Conservation (phyloP, 2,329 filamentous ascomycete genomes). For the Myotisia sp. region DNA sequence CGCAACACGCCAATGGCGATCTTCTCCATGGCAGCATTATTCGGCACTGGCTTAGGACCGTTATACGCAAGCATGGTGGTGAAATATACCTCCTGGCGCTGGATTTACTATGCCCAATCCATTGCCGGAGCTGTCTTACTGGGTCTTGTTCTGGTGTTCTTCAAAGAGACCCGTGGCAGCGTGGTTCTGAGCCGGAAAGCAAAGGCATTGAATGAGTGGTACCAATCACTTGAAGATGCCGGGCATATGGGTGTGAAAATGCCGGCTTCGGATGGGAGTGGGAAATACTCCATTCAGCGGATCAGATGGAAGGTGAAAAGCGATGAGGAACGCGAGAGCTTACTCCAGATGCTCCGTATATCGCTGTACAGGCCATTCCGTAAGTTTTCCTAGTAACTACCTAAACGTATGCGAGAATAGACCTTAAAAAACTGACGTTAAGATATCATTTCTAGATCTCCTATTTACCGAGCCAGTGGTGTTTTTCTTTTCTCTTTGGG, state of each 20-base stretch:
- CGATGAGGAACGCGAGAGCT: constrained; percentile 58
- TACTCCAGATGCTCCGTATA: constrained; percentile 55
- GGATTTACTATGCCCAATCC: constrained; percentile 78
- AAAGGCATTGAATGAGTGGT: constrained; percentile 59
- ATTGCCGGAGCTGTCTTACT: constrained; percentile 54
- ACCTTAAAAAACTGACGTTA: not conserved
- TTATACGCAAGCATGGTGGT: constrained; percentile 57
- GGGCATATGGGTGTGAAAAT: constrained; percentile 47
- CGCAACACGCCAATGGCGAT: constrained; percentile 82
- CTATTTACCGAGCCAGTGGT: constrained; percentile 50
- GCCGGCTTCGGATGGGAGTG: constrained; percentile 16
- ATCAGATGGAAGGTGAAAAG: constrained; percentile 68
- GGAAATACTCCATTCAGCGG: constrained; percentile 31
- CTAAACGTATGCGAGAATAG: no score
- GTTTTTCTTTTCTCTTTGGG: constrained; percentile 70
- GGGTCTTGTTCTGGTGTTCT: constrained; percentile 50
- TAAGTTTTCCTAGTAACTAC: constrained; percentile 18
- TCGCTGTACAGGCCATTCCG: constrained; percentile 66
- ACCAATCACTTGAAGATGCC: constrained; percentile 53
- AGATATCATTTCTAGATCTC: constrained; percentile 35
- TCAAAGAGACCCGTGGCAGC: constrained; percentile 68
- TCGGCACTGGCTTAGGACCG: constrained; percentile 68
- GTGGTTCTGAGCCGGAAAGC: constrained; percentile 69
- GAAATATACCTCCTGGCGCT: constrained; percentile 57
- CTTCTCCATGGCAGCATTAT: constrained; percentile 64